Evolutionary conservation across 208 protist species (phyloP).

Genomic region (Leishmania lainsoni): DNA sequence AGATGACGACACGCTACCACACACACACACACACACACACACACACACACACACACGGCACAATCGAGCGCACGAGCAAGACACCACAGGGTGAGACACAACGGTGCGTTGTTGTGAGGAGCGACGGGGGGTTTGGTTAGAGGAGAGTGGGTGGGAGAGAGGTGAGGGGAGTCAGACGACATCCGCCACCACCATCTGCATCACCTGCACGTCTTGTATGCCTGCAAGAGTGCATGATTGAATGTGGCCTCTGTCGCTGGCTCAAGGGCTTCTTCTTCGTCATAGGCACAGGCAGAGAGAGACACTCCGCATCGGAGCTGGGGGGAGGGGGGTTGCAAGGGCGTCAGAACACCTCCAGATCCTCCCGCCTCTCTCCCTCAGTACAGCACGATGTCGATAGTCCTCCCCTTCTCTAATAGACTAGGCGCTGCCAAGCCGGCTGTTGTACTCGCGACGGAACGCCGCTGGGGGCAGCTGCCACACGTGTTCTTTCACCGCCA

Average conservation of each 20-base stretch:
- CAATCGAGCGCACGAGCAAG: neutral
- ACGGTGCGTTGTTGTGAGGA: too few relatives aligned
- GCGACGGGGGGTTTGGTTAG: neutral
- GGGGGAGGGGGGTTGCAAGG: neutral
- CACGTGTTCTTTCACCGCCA: slow-evolving; percentile 84
- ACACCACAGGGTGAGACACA: neutral
- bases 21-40: slow-evolving; percentile 1
- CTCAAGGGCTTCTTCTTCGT: neutral
- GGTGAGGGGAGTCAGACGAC: neutral
- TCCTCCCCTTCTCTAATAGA: neutral
- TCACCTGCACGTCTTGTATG: neutral
- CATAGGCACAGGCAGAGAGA: neutral
- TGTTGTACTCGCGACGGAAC: slow-evolving; percentile 72
- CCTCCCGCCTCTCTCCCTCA: neutral
- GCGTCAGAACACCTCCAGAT: neutral
- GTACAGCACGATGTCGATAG: too few relatives aligned
- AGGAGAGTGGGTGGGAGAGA: neutral
- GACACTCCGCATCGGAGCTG: neutral
- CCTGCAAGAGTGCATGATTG: neutral
- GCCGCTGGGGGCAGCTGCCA: slow-evolving; percentile 66
- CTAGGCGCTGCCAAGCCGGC: slow-evolving; percentile 42
- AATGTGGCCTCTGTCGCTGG: neutral
- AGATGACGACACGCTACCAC: neutral
- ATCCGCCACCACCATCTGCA: neutral
- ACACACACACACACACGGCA: neutral